phyloP scores from a whole-genome alignment of 2,329 filamentous ascomycete species.

The Verticillium tricorpus region DNA sequence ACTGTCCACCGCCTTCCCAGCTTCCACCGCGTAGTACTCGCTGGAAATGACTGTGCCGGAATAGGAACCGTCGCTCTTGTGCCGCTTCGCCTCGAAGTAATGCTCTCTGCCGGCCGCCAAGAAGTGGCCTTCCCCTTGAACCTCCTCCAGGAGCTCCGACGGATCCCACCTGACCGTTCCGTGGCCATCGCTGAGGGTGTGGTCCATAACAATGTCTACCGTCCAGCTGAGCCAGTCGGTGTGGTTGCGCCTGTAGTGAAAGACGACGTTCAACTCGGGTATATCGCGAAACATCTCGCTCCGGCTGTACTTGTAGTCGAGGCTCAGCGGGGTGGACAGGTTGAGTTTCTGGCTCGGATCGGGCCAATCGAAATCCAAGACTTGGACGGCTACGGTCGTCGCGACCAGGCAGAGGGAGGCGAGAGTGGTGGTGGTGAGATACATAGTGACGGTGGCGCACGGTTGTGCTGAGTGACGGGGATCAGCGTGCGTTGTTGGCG shows the following conservation, averaged over 20 bases:
- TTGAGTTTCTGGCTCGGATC: too few relatives aligned
- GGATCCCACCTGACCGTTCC: not conserved
- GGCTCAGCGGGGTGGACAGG: not conserved
- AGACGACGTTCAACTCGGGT: not conserved
- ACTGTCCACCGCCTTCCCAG: too few relatives aligned
- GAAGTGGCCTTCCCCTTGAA: not conserved
- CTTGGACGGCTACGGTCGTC: too few relatives aligned
- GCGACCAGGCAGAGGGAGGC: too few relatives aligned
- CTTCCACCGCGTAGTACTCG: not conserved
- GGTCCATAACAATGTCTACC: not conserved
- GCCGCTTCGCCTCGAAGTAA: not conserved
- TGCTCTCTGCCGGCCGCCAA: not conserved
- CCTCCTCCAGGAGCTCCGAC: not conserved
- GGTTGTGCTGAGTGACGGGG: too few relatives aligned
- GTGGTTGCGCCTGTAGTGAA: not conserved
- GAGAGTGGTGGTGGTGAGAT: too few relatives aligned
- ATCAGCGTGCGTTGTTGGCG: not conserved
- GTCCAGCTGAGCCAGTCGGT: too few relatives aligned
- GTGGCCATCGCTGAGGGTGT: not conserved
- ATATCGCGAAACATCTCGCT: not conserved
- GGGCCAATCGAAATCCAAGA: too few relatives aligned
- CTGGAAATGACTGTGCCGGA: not conserved
- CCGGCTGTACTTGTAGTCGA: not conserved
- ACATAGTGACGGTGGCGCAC: too few relatives aligned
- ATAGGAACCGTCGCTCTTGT: not conserved